These are phyloP conservation scores for Carpinus fangiana DNA, from an alignment of 306 rosid species.

Conservation along the genomic window DNA sequence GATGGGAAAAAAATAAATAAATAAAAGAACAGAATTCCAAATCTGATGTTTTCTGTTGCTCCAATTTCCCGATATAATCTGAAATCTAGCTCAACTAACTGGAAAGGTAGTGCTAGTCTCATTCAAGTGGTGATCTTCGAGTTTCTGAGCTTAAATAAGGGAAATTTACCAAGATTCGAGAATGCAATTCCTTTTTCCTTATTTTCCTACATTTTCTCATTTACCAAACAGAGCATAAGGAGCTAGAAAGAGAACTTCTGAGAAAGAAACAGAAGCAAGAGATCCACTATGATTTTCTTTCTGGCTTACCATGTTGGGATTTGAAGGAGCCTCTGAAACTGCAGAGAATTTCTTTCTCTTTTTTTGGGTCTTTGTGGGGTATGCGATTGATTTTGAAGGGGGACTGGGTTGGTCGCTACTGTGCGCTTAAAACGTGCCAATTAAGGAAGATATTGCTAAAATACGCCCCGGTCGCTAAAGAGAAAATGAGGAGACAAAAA, in stretches of 20 bases:
- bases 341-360: background rate
- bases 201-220: constrained; percentile 2
- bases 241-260: background rate
- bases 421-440: background rate
- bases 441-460: background rate
- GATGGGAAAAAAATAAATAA: background rate
- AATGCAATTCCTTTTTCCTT: background rate
- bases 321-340: constrained; percentile 1
- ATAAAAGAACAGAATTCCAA: background rate
- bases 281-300: background rate
- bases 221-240: constrained; percentile 14
- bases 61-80: background rate
- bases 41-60: background rate
- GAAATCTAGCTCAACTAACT: background rate
- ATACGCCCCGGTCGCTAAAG: too few relatives aligned
- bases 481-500: too few relatives aligned
- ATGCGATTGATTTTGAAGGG: background rate
- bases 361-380: background rate
- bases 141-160: background rate
- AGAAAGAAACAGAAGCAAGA: background rate
- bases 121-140: background rate
- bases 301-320: constrained; percentile 11
- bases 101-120: background rate
- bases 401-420: constrained; percentile 4
- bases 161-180: background rate